Evolutionary conservation across 495 filamentous ascomycete genomes (phyloP), one percentile per base, ranked within the genome.

Genomic region (Daldinia vernicosa): DNA sequence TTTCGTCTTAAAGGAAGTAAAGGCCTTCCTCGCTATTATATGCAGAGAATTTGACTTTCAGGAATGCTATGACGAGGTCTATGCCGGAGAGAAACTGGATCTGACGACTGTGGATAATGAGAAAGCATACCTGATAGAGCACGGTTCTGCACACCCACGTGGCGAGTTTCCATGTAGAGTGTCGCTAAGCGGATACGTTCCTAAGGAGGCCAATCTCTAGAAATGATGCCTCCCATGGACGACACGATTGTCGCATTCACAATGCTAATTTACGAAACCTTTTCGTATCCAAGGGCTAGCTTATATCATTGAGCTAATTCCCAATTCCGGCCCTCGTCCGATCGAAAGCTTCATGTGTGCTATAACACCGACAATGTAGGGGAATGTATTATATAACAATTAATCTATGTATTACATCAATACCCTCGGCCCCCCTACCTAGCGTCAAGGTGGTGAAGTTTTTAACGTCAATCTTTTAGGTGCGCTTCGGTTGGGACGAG

Each of bases 1-100:
- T 14, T 79, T 88, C 35, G 82, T 83, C 0, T 72, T 86, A 67
- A 77, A 81, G 12, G 83, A 87, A 68, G 63, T 81, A 33, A 79
- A 77, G 59, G 76, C 84, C 27, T 76, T 82, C n/a, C 58, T 88
- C 50, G 82, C 80, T 2, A 67, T 88, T 70, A 78, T 60, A 7
- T 56, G 79, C 28, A 77, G 86, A 51, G 66, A 74, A 12, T 87
- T 87, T 69, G 77, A 85, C 58, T 75, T 86, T 47, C 66, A 78
- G 55, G 69, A 76, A 35, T 72, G 72, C 45, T 76, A 76, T 14
- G 75, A 75, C 30, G 75, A 76, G n/a, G 72, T 75, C 7, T 76
- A 72, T 17, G 52, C 45, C 4, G 69, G 63, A 4, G 72, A 76
- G 35, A 66, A 63, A 37, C 33, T 73, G 26, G 75, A 76, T 17